Evolutionary conservation across 1,139 yeast genomes (phyloP).

Genomic region (Saccharomyces hybrid): DNA sequence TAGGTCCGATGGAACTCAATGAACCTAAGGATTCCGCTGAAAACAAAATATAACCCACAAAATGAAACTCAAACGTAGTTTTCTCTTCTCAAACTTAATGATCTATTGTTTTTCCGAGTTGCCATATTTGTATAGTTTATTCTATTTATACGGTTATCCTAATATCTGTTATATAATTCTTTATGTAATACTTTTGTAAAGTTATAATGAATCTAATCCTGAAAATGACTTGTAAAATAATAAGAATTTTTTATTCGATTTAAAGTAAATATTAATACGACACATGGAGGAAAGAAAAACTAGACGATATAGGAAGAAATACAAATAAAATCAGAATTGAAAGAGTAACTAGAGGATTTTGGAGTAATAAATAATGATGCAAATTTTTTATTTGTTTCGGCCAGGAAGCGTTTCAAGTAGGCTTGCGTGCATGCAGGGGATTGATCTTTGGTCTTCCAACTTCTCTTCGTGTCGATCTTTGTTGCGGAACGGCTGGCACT

Average conservation of each 20-base stretch:
- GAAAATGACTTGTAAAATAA: background rate
- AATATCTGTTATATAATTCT: background rate
- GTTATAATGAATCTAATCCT: background rate
- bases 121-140: background rate
- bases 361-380: background rate
- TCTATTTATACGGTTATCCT: background rate
- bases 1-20: constrained; percentile 34
- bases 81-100: background rate
- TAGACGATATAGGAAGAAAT: background rate
- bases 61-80: background rate
- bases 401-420: constrained; percentile 3
- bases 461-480: constrained; percentile 18
- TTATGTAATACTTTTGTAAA: background rate
- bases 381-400: background rate
- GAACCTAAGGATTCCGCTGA: background rate
- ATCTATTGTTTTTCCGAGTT: background rate
- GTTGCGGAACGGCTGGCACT: background rate
- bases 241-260: background rate
- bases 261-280: background rate
- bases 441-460: constrained; percentile 30
- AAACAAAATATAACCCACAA: background rate
- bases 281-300: background rate
- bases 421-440: constrained; percentile 13
- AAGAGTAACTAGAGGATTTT: background rate
- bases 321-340: background rate